These are phyloP conservation scores for Thielaviopsis populi DNA, from an alignment of 2,329 filamentous ascomycete species.

Conservation along the genomic window DNA sequence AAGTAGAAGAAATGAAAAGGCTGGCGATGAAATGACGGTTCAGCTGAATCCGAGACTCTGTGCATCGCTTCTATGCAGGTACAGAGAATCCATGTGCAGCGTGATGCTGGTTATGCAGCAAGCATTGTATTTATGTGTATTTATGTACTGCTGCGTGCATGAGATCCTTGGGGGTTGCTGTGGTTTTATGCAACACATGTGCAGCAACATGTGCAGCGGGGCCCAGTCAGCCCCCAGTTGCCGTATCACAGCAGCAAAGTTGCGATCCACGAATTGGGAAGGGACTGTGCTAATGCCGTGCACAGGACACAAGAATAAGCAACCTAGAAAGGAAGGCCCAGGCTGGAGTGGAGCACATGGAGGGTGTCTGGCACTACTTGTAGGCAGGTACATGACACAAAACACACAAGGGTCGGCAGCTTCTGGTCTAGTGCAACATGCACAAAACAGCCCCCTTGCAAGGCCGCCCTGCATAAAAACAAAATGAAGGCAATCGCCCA, in stretches of 20 bases:
- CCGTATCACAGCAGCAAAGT: conserved; percentile 1
- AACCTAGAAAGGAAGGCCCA: no score
- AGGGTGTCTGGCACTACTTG: not conserved
- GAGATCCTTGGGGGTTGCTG: not conserved
- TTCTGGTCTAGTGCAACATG: not conserved
- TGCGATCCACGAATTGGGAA: not conserved
- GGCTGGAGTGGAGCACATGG: not conserved
- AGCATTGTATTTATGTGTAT: not conserved
- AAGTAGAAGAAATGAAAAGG: not conserved
- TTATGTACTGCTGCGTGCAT: not conserved
- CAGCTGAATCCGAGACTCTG: conserved; percentile 1
- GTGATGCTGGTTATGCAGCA: not conserved
- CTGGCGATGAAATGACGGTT: not conserved
- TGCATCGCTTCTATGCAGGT: conserved; percentile 3
- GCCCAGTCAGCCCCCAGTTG: not conserved
- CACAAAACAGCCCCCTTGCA: not conserved
- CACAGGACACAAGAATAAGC: no score
- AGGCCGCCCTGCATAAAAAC: not conserved
- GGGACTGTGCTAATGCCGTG: not conserved
- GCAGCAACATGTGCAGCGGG: not conserved
- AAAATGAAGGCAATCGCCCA: not conserved
- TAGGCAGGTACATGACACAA: not conserved
- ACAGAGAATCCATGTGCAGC: not conserved
- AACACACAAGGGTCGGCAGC: not conserved
- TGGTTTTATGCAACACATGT: not conserved